A percentile compares a stretch with the other conserved stretches of the same genome.
Conservation (phyloP, 768 basidiomycete species). For the Chlorophyllum brunneum region DNA sequence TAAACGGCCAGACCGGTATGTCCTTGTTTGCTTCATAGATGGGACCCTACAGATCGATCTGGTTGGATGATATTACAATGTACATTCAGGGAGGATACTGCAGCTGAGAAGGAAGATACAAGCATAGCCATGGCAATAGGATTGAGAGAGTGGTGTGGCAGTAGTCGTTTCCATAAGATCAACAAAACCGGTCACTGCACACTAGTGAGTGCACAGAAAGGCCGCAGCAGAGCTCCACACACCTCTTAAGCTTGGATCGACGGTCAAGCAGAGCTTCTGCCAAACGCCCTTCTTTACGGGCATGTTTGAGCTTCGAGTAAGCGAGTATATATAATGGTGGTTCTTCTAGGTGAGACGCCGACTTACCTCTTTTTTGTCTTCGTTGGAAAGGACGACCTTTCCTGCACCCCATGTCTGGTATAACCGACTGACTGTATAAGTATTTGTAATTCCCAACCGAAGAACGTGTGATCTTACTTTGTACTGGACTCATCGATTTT, state of each 20-base stretch:
- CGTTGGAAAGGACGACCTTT: slow-evolving; percentile 59
- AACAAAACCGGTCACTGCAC: slow-evolving; percentile 50
- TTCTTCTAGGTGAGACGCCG: not conserved
- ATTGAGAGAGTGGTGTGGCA: not conserved
- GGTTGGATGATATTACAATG: not conserved
- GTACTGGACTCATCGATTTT: slow-evolving; percentile 69
- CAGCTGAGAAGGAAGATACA: not conserved
- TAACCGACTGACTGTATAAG: slow-evolving; percentile 44
- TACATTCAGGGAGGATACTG: too few species aligned
- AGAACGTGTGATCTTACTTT: slow-evolving; percentile 49
- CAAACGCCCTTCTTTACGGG: slow-evolving; percentile 75
- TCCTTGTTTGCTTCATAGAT: not conserved
- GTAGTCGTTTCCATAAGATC: too few species aligned
- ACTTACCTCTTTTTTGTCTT: slow-evolving; percentile 71
- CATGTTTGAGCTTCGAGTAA: slow-evolving; percentile 61
- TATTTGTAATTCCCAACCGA: not conserved
- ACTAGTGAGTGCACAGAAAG: not conserved
- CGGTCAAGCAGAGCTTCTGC: slow-evolving; percentile 80
- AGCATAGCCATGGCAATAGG: not conserved
- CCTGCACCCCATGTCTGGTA: slow-evolving; percentile 88
- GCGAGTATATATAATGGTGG: slow-evolving; percentile 6
- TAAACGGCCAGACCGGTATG: too few species aligned
- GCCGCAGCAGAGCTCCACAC: slow-evolving; percentile 11
- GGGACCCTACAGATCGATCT: not conserved
- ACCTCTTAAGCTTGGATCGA: slow-evolving; percentile 86